These are phyloP conservation scores for Gigaspora rosea DNA, from an alignment of 192 early-diverging fungal species.

Conservation along the genomic window DNA sequence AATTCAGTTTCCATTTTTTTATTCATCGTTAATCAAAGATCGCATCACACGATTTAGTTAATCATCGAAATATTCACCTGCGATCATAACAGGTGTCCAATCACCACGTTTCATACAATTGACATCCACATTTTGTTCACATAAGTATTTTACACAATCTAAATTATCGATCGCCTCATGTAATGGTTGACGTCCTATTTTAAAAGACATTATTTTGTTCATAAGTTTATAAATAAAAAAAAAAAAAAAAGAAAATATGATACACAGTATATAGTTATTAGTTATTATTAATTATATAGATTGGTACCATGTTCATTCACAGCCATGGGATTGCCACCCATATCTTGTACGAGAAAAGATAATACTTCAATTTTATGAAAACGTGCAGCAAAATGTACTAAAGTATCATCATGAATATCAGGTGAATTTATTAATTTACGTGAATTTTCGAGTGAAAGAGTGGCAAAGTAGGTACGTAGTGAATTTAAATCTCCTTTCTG, in stretches of 20 bases:
- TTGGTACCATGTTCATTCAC: slow-evolving; percentile 46
- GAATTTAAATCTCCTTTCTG: neutral
- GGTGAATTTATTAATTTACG: slow-evolving; percentile 3
- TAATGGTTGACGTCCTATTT: slow-evolving; percentile 42
- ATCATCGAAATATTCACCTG: slow-evolving; percentile 31
- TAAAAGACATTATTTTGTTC: neutral
- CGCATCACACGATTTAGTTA: neutral
- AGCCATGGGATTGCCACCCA: slow-evolving; percentile 30
- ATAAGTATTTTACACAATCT: slow-evolving; percentile 35
- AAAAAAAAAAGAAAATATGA: neutral
- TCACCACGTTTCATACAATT: slow-evolving; percentile 49
- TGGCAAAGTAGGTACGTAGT: neutral
- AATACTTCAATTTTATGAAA: slow-evolving; percentile 28
- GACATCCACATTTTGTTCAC: slow-evolving; percentile 38
- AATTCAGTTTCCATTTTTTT: neutral
- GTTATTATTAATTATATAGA: neutral
- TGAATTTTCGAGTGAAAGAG: neutral
- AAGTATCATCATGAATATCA: slow-evolving; percentile 41
- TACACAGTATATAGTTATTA: too few species aligned
- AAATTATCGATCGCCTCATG: slow-evolving; percentile 44
- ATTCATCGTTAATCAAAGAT: too few species aligned
- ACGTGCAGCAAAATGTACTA: slow-evolving; percentile 50
- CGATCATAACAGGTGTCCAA: slow-evolving; percentile 50
- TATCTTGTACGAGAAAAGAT: slow-evolving; percentile 22
- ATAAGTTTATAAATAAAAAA: neutral